Base-by-base conservation (phyloP, 2,329 filamentous ascomycete genomes). In the Aspergillus piperis region DNA sequence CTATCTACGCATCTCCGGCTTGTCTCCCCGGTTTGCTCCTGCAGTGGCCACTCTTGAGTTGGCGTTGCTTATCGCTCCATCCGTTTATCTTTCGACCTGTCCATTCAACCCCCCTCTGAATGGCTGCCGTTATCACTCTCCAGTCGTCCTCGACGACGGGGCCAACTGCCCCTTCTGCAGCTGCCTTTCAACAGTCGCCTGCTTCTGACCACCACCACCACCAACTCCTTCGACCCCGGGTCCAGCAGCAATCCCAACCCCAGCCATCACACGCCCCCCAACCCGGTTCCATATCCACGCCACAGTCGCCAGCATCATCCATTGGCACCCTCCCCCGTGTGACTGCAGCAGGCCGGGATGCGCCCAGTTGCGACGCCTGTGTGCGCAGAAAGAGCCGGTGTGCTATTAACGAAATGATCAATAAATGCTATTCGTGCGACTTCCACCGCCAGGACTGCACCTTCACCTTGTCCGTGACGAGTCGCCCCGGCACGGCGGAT, bases 361-460 rank as follows among this genome's bases (percentile, higher is more conserved):
- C 70, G 63, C 65, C 71, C 25, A 76, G 72, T 59, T 79, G 77
- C 63, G 77, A 79, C 71, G 77, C 76, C 52, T 79, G 77, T 66
- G 69, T 77, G 57, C 74, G 72, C 61, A 70, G 76, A 67, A 78
- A 76, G 66, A 78, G 75, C 66, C 72, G 75, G 17, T 78, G 77
- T 67, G 76, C 76, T 17, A 79, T 79, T 72, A 78, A 78, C 63
- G 75, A 78, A 61, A 70, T 73, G 64, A 72, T 77, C 62, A 77
- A 78, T 59, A 78, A 78, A 62, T 78, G 77, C 63, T 78, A 78
- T 58, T 78, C 76, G 48, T 79, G 77, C 60, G 76, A 79, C 55
- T 79, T 78, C 41, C 76, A 78, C 62, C 75, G 75, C 44, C 77
- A 79, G 67, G 76, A 79, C 27, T 79, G 77, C 64, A 79, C 77